A percentile compares a stretch with the other conserved stretches of the same genome.
phyloP scores from a whole-genome alignment of 495 filamentous ascomycete species.

The Trichoderma gamsii region DNA sequence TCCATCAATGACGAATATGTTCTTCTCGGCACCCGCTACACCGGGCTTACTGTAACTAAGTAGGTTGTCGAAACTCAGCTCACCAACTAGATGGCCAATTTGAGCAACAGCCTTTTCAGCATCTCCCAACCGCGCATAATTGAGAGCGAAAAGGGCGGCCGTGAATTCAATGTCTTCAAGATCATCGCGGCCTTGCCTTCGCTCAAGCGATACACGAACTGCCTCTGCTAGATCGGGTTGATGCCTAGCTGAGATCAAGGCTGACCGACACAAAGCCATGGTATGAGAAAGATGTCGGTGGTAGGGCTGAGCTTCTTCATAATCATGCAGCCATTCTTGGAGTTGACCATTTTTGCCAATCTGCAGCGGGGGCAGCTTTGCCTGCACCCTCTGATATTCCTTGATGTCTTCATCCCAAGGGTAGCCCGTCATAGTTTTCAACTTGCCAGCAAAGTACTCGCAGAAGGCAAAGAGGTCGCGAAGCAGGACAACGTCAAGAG shows the following conservation, averaged over 20 bases:
- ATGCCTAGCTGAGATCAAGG: constrained; percentile 22
- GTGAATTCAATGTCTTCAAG: constrained; percentile 23
- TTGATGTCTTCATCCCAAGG: background rate
- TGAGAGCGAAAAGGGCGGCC: constrained; percentile 20
- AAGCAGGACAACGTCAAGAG: constrained; percentile 40
- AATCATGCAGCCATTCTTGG: constrained; percentile 41
- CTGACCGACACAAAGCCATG: constrained; percentile 34
- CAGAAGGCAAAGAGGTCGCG: constrained; percentile 34
- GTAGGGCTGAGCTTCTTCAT: constrained; percentile 37
- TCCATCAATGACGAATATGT: constrained; percentile 28
- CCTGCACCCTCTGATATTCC: constrained; percentile 16
- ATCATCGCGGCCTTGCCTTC: constrained; percentile 33
- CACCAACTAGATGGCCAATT: constrained; percentile 20
- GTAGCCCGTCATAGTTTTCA: constrained; percentile 6
- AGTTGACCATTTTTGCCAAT: constrained; percentile 38
- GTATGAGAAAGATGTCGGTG: constrained; percentile 44
- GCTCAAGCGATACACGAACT: constrained; percentile 32
- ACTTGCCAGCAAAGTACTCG: constrained; percentile 12
- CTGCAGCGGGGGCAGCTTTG: constrained; percentile 33
- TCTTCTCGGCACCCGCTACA: constrained; percentile 18
- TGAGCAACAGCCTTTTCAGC: constrained; percentile 16
- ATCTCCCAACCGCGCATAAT: constrained; percentile 19
- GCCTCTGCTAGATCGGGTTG: constrained; percentile 27
- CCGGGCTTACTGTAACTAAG: constrained; percentile 21
- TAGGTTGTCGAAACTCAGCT: constrained; percentile 21